Percentiles rank a stretch among this genome's conserved stretches.
Conservation (phyloP, 352 stramenopile genomes). For the Phytophthora chlamydospora region DNA sequence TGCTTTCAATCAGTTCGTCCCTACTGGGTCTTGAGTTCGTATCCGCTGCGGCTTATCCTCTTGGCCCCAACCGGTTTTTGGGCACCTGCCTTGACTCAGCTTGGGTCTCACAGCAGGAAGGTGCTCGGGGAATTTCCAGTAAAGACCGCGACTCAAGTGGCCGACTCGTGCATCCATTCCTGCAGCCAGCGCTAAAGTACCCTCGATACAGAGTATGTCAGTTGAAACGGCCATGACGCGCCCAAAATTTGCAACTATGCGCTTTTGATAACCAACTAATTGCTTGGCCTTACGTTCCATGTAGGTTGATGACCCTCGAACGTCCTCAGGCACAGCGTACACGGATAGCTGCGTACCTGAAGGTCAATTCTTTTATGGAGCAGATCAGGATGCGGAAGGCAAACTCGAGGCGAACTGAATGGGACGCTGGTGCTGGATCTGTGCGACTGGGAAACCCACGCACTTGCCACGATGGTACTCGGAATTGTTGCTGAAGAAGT, state of each 20-base stretch:
- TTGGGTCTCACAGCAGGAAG: constrained; percentile 38
- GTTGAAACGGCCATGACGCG: no score
- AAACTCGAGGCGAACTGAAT: constrained; percentile 18
- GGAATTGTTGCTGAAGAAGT: constrained; percentile 50
- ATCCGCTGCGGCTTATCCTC: constrained; percentile 7
- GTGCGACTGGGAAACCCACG: constrained; percentile 48
- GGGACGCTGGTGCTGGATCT: constrained; percentile 38
- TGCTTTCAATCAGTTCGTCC: no score
- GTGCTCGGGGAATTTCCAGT: constrained; percentile 24
- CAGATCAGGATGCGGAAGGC: constrained; percentile 1
- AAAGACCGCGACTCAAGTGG: constrained; percentile 35
- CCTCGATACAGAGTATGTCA: constrained; percentile 30
- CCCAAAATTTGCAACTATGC: no score
- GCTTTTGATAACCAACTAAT: no score
- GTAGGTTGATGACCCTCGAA: constrained; percentile 33
- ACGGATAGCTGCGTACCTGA: constrained; percentile 4
- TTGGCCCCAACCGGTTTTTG: constrained; percentile 50
- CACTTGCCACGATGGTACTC: constrained; percentile 40
- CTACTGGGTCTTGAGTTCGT: no score
- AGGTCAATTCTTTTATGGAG: no score
- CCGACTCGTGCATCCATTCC: constrained; percentile 46
- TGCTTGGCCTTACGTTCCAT: no score
- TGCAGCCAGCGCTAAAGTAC: constrained; percentile 42
- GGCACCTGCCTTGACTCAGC: constrained; percentile 45
- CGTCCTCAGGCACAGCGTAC: constrained; percentile 4